Evolutionary conservation across 208 protist genomes (phyloP).

Genomic region (Leishmania lainsoni): DNA sequence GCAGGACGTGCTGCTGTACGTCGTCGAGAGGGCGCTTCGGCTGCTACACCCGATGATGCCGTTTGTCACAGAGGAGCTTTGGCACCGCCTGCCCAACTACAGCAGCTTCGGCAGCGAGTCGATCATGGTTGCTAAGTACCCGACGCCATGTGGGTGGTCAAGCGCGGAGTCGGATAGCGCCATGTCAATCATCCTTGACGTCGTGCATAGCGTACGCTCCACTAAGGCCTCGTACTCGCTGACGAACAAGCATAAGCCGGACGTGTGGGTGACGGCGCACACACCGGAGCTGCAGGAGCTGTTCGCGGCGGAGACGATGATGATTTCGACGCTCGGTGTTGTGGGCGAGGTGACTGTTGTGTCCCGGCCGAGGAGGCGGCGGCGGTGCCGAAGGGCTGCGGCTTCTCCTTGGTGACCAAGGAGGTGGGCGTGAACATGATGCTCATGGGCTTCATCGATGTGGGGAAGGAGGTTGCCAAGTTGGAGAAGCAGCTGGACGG

Average conservation of each 20-base stretch:
- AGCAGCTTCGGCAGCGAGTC: constrained; percentile 67
- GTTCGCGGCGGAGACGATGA: constrained; percentile 51
- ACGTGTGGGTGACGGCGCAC: constrained; percentile 76
- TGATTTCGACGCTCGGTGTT: constrained; percentile 81
- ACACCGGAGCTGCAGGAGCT: constrained; percentile 48
- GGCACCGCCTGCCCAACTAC: constrained; percentile 94
- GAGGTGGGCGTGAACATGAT: constrained; percentile 88
- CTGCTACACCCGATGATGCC: constrained; percentile 99
- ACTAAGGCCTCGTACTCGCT: constrained; percentile 89
- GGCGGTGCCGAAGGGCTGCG: constrained; percentile 83
- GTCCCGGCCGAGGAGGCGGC: constrained; percentile 43
- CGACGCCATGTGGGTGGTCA: constrained; percentile 60
- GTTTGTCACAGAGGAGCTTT: constrained; percentile 99
- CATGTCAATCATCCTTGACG: constrained; percentile 88
- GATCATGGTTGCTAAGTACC: constrained; percentile 93
- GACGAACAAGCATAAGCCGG: constrained; percentile 89
- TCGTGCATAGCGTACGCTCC: constrained; percentile 86
- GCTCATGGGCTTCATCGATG: constrained; percentile 91
- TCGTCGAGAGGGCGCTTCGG: constrained; percentile 93
- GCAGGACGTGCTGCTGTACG: constrained; percentile 92
- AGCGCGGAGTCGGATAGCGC: constrained; percentile 68
- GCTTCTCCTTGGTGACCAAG: constrained; percentile 85
- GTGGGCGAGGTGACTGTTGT: constrained; percentile 79
- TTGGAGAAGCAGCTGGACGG: constrained; percentile 83
- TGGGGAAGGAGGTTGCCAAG: constrained; percentile 87